Conservation (phyloP, 176 grass and related monocot species). For the Triticum aestivum region DNA sequence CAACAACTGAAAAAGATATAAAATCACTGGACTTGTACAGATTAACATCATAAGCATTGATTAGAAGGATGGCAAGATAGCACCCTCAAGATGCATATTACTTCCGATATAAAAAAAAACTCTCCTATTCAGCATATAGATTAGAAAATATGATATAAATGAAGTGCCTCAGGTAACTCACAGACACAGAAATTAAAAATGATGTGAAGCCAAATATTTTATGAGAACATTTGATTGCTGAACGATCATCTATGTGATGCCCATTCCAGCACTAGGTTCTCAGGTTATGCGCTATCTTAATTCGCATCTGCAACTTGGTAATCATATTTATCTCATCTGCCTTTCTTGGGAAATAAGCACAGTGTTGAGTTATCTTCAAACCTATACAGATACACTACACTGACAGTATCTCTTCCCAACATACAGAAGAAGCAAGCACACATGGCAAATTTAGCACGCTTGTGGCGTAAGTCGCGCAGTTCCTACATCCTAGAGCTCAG, state of each 20-base stretch:
- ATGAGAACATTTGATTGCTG: neutral
- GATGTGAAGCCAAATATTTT: neutral
- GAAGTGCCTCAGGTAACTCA: neutral
- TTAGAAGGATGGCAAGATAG: neutral
- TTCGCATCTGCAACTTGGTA: neutral
- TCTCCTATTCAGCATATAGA: neutral
- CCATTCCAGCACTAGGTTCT: neutral
- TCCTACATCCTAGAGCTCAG: neutral
- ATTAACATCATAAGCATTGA: neutral
- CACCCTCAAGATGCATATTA: neutral
- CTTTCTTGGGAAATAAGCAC: neutral
- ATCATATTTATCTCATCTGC: neutral
- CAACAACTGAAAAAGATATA: neutral
- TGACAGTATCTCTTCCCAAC: neutral
- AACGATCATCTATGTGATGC: neutral
- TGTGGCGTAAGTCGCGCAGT: neutral
- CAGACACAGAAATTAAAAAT: neutral
- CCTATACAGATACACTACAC: neutral
- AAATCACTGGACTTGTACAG: neutral
- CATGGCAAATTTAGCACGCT: neutral
- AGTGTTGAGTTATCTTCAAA: neutral
- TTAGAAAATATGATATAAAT: neutral
- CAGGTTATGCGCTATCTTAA: neutral
- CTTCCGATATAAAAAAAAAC: neutral
- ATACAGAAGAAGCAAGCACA: neutral